Evolutionary conservation across 2,329 filamentous ascomycete species (phyloP).

Genomic region (Rutstroemia sp.): DNA sequence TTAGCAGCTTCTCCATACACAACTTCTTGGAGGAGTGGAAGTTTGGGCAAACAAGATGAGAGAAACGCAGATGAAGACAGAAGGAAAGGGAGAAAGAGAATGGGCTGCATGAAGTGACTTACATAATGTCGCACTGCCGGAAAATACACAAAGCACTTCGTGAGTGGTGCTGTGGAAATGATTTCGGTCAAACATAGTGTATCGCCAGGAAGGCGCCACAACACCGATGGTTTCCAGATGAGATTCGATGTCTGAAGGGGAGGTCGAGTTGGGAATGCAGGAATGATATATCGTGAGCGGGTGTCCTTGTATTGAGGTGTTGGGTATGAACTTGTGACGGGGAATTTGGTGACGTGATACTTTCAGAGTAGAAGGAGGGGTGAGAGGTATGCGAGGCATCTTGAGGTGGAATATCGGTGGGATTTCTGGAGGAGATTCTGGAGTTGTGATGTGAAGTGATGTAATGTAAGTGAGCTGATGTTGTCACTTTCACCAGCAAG

Average conservation of each 20-base stretch:
- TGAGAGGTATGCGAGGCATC: slow-evolving; percentile 35
- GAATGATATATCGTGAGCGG: slow-evolving; percentile 56
- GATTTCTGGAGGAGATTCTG: too few relatives aligned
- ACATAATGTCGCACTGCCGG: slow-evolving; percentile 52
- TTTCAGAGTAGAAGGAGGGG: slow-evolving; percentile 32
- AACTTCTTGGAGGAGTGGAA: too few relatives aligned
- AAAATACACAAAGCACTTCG: slow-evolving; percentile 55
- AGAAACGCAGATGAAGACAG: not conserved
- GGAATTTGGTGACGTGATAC: slow-evolving; percentile 55
- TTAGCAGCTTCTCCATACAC: not conserved
- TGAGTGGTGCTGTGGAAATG: slow-evolving; percentile 53
- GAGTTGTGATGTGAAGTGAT: too few relatives aligned
- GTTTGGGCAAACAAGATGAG: too few relatives aligned
- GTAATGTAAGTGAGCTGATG: too few relatives aligned
- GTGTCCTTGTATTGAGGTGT: slow-evolving; percentile 55
- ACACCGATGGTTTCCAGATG: slow-evolving; percentile 47
- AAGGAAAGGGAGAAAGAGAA: not conserved
- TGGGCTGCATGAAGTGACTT: not conserved
- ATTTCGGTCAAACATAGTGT: slow-evolving; percentile 51
- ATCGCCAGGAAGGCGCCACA: slow-evolving; percentile 58
- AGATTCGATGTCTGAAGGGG: slow-evolving; percentile 45
- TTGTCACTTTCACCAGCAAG: too few relatives aligned
- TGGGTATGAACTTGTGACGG: slow-evolving; percentile 48
- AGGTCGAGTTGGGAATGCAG: slow-evolving; percentile 41
- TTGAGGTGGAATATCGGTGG: not conserved